Conservation (phyloP, 805 yeast species). For the Saccharomycopsis fermentans region DNA sequence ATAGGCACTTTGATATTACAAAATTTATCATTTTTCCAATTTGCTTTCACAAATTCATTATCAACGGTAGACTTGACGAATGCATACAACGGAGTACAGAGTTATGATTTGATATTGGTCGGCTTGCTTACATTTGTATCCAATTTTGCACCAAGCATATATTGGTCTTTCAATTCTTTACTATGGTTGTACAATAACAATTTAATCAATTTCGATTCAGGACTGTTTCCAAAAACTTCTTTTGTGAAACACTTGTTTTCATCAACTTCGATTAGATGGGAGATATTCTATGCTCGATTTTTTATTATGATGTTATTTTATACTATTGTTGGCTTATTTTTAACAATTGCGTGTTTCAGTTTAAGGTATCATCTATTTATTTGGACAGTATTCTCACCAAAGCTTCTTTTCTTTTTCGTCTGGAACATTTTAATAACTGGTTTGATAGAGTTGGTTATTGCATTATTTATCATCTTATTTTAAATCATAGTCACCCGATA, state of each 20-base stretch:
- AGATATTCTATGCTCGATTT: conserved; percentile 28
- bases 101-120: conserved; percentile 59
- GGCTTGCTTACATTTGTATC: conserved; percentile 71
- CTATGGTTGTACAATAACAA: conserved; percentile 26
- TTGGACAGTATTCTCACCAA: conserved; percentile 98
- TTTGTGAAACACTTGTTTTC: conserved; percentile 5
- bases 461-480: background rate
- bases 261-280: conserved; percentile 24
- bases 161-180: conserved; percentile 47
- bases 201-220: conserved; percentile 14
- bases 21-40: conserved; percentile 69
- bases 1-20: conserved; percentile 46
- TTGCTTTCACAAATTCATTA: conserved; percentile 86
- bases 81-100: conserved; percentile 79
- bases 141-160: conserved; percentile 81
- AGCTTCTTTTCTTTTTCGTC: conserved; percentile 64
- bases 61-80: conserved; percentile 86
- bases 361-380: conserved; percentile 82
- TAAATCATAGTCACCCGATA: background rate
- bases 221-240: conserved; percentile 9
- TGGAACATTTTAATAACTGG: conserved; percentile 31
- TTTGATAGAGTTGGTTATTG: conserved; percentile 4
- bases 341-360: conserved; percentile 59
- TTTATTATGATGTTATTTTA: conserved; percentile 43
- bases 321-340: conserved; percentile 44